phyloP scores from a whole-genome alignment of 352 stramenopile genomes.

The Pythium phragmiticola region DNA sequence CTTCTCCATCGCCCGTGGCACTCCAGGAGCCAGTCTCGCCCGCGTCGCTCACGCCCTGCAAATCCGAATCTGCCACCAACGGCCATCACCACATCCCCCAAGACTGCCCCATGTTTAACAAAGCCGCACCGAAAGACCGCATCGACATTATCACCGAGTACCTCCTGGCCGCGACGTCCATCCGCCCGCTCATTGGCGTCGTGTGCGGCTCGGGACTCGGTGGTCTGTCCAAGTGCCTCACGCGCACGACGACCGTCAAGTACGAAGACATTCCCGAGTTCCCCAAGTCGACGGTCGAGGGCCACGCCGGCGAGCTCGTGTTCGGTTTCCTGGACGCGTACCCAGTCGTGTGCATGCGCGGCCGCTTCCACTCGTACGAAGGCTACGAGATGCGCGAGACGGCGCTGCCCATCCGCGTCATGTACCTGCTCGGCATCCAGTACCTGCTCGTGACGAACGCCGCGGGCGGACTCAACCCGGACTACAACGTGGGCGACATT shows the following conservation, averaged over 20 bases:
- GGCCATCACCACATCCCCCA: slow-evolving; percentile 40
- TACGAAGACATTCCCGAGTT: slow-evolving; percentile 95
- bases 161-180: slow-evolving; percentile 47
- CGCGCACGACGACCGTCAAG: slow-evolving; percentile 87
- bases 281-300: slow-evolving; percentile 91
- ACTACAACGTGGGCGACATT: slow-evolving; percentile 96
- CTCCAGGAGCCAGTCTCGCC: slow-evolving; percentile 3
- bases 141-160: slow-evolving; percentile 83
- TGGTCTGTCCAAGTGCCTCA: slow-evolving; percentile 88
- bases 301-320: slow-evolving; percentile 95
- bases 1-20: not conserved
- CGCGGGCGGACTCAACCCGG: slow-evolving; percentile 91
- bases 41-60: slow-evolving; percentile 18
- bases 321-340: slow-evolving; percentile 88
- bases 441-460: slow-evolving; percentile 97
- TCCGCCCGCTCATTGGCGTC: slow-evolving; percentile 74
- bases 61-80: slow-evolving; percentile 20
- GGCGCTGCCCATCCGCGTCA: slow-evolving; percentile 93
- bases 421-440: slow-evolving; percentile 94
- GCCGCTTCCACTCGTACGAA: slow-evolving; percentile 97
- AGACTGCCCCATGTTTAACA: slow-evolving; percentile 51
- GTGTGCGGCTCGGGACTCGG: slow-evolving; percentile 96
- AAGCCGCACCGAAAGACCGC: slow-evolving; percentile 59
- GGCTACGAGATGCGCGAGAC: slow-evolving; percentile 95
- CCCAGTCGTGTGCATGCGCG: slow-evolving; percentile 92